Evolutionary conservation across 129 eudicot species (phyloP).

Genomic region (Tanacetum coccineum): DNA sequence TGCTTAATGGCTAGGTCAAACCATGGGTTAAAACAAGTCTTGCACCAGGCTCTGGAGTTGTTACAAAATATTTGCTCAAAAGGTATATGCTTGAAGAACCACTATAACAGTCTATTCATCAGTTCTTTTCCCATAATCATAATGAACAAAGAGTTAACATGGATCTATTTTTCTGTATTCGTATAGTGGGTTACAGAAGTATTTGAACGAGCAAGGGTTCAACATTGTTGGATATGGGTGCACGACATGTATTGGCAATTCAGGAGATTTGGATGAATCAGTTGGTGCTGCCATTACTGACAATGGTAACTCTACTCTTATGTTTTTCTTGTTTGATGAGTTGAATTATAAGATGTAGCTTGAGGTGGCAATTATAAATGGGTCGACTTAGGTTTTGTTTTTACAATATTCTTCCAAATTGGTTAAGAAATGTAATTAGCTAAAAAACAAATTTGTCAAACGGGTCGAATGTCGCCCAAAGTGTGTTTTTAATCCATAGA

Average conservation of each 20-base stretch:
- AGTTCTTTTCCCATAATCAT: neutral
- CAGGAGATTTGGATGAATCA: constrained; percentile 81
- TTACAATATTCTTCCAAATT: neutral
- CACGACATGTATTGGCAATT: constrained; percentile 93
- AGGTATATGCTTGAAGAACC: constrained; percentile 44
- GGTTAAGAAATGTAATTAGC: neutral
- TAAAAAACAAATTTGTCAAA: neutral
- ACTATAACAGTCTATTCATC: neutral
- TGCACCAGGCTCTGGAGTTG: constrained; percentile 97
- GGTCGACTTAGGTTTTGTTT: neutral
- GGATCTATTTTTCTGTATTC: neutral
- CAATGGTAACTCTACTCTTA: constrained; percentile 47
- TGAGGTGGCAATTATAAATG: neutral
- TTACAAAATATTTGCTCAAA: constrained; percentile 70
- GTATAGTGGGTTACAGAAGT: constrained; percentile 80
- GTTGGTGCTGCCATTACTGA: constrained; percentile 75
- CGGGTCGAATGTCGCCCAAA: neutral
- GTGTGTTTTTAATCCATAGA: neutral
- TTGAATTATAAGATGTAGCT: neutral
- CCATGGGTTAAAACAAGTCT: constrained; percentile 96
- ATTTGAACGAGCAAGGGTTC: constrained; percentile 81
- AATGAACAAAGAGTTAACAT: constrained; percentile 8
- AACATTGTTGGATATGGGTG: constrained; percentile 91
- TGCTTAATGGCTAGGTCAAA: constrained; percentile 56
- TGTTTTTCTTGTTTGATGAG: constrained; percentile 2